Evolutionary conservation across 2,329 filamentous ascomycete species (phyloP).

Genomic region (Xylariaceae sp.): DNA sequence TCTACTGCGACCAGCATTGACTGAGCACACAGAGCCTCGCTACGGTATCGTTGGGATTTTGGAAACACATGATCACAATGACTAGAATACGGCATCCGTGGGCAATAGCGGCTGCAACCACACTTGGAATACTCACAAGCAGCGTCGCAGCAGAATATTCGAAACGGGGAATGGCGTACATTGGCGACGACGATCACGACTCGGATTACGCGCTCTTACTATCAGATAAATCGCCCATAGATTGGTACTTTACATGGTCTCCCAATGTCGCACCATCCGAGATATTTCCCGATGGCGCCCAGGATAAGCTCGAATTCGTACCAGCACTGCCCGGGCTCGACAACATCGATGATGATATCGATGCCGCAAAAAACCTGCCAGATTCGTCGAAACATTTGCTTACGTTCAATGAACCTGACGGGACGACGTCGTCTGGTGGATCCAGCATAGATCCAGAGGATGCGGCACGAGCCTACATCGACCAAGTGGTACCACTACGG

Average conservation of each 20-base stretch:
- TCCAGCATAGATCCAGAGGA: slow-evolving; percentile 38
- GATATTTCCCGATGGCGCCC: slow-evolving; percentile 22
- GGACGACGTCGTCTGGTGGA: slow-evolving; percentile 38
- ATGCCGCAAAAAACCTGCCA: slow-evolving; percentile 29
- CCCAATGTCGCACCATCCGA: slow-evolving; percentile 26
- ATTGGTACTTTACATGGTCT: slow-evolving; percentile 46
- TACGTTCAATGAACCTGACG: slow-evolving; percentile 43
- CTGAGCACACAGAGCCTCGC: too few relatives aligned
- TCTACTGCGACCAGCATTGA: too few relatives aligned
- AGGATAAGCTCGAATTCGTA: slow-evolving; percentile 33
- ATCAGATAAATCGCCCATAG: slow-evolving; percentile 36
- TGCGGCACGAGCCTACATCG: slow-evolving; percentile 38
- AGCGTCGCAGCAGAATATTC: slow-evolving; percentile 5
- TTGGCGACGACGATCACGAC: slow-evolving; percentile 17
- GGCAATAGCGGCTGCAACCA: not conserved
- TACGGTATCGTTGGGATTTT: too few relatives aligned
- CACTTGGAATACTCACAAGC: slow-evolving; percentile 1
- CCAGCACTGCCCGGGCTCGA: slow-evolving; percentile 39
- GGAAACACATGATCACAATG: too few relatives aligned
- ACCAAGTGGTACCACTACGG: slow-evolving; percentile 36
- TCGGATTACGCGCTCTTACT: slow-evolving; percentile 36
- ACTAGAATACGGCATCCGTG: too few relatives aligned
- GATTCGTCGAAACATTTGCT: slow-evolving; percentile 38
- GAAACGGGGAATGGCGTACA: slow-evolving; percentile 31
- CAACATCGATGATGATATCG: slow-evolving; percentile 29